phyloP scores from a whole-genome alignment of 2,329 filamentous ascomycete genomes.

The Botryotinia narcissicola region DNA sequence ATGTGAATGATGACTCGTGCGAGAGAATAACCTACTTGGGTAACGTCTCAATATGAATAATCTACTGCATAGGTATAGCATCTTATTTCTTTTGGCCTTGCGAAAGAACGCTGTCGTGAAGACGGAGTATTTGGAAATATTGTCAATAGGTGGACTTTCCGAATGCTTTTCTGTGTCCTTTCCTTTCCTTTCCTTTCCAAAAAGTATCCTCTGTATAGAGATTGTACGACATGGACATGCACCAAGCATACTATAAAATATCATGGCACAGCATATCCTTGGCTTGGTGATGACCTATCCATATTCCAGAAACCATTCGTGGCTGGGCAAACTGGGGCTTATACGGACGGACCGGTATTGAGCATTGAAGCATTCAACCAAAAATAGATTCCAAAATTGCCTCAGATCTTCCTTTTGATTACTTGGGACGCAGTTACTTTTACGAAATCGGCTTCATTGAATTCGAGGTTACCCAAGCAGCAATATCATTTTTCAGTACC shows the following conservation, averaged over 20 bases:
- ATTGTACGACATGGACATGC: background rate
- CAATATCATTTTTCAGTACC: background rate
- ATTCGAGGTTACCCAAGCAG: no score
- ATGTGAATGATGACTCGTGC: background rate
- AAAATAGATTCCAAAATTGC: background rate
- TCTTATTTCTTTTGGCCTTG: background rate
- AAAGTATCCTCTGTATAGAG: background rate
- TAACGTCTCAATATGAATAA: no score
- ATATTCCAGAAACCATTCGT: slow-evolving; percentile 5
- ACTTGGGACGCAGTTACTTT: background rate
- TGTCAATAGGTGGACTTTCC: background rate
- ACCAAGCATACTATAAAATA: background rate
- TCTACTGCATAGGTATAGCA: background rate
- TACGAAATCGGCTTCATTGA: background rate
- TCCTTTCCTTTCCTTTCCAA: no score
- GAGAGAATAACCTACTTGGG: background rate
- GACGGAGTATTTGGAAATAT: background rate
- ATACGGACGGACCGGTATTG: background rate
- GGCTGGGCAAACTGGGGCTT: slow-evolving; percentile 9
- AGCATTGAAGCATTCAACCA: background rate
- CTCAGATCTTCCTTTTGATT: background rate
- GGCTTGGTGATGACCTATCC: background rate
- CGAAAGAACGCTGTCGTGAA: background rate
- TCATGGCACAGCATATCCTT: background rate
- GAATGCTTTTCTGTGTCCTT: background rate